These are phyloP conservation scores for Myxozyma neotropica DNA, from an alignment of 805 yeast species.

Conservation along the genomic window DNA sequence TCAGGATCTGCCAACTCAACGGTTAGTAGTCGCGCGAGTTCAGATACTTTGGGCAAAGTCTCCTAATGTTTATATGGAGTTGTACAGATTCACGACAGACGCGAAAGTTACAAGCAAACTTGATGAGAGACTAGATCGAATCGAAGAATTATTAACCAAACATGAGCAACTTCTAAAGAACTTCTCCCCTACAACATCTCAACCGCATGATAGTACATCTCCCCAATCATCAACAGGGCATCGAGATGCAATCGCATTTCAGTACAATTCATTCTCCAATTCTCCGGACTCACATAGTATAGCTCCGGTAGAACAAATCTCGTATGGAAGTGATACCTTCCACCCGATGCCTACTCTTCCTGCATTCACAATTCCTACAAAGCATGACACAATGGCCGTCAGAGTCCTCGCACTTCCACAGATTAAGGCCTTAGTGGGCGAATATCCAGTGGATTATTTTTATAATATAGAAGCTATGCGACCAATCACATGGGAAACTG, in stretches of 20 bases:
- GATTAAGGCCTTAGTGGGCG: slow-evolving; percentile 12
- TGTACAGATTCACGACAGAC: not conserved
- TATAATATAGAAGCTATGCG: slow-evolving; percentile 11
- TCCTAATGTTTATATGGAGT: not conserved
- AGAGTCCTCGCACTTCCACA: slow-evolving; percentile 12
- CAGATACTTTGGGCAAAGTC: too few species aligned
- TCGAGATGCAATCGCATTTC: too few species aligned
- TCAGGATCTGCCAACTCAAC: slow-evolving; percentile 8
- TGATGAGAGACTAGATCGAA: not conserved
- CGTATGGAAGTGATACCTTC: not conserved
- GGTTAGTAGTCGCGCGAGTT: not conserved
- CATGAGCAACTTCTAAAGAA: slow-evolving; percentile 2
- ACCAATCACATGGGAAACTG: not conserved
- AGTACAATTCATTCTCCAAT: not conserved
- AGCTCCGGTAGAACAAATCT: not conserved
- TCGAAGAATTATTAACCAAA: not conserved
- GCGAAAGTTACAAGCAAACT: not conserved
- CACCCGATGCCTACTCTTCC: not conserved
- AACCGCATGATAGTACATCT: not conserved
- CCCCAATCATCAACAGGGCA: not conserved
- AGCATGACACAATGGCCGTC: slow-evolving; percentile 11
- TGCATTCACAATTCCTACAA: slow-evolving; percentile 11
- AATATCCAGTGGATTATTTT: slow-evolving; percentile 11
- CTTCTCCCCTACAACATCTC: not conserved
- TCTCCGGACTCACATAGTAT: not conserved